Percentiles rank a stretch among this genome's conserved stretches.
Evolutionary conservation across 345 rosid species (phyloP).

Genomic region (Aquilaria yunnanensis): DNA sequence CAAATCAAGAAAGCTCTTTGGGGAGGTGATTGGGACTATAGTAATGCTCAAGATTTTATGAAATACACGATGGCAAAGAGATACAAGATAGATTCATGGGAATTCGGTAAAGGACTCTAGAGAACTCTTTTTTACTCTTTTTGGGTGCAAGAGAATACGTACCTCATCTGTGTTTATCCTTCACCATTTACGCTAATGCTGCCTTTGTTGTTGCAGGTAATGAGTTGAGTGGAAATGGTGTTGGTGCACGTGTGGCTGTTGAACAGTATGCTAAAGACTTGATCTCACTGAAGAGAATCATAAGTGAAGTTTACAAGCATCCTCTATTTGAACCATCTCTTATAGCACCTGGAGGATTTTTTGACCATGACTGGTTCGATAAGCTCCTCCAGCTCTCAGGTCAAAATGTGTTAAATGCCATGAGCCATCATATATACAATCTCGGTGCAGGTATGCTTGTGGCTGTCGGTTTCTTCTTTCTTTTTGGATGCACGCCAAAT

Average conservation of each 20-base stretch:
- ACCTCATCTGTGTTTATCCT: conserved; percentile 1
- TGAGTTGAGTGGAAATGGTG: conserved; percentile 78
- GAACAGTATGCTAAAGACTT: conserved; percentile 78
- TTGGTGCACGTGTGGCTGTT: conserved; percentile 75
- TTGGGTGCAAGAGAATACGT: neutral
- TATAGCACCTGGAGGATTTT: conserved; percentile 95
- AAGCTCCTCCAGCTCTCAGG: conserved; percentile 80
- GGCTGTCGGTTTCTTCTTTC: neutral
- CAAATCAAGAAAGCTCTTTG: conserved; percentile 40
- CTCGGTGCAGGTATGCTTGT: conserved; percentile 67
- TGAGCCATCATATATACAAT: conserved; percentile 97
- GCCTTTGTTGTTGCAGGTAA: conserved; percentile 47
- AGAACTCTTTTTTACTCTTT: conserved; percentile 2
- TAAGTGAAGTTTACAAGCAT: conserved; percentile 48
- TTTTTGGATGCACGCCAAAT: neutral
- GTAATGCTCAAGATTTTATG: conserved; percentile 65
- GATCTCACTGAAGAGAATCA: conserved; percentile 46
- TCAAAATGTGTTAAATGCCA: conserved; percentile 36
- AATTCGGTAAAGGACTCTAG: conserved; percentile 54
- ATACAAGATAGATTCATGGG: conserved; percentile 88
- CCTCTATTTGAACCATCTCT: conserved; percentile 51
- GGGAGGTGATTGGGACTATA: conserved; percentile 90
- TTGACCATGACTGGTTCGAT: conserved; percentile 58
- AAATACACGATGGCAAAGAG: conserved; percentile 76
- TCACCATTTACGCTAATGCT: conserved; percentile 10